Evolutionary conservation across 495 filamentous ascomycete species (phyloP), one percentile per base, ranked within the genome.

Genomic region (Mycothermus thermophilus): DNA sequence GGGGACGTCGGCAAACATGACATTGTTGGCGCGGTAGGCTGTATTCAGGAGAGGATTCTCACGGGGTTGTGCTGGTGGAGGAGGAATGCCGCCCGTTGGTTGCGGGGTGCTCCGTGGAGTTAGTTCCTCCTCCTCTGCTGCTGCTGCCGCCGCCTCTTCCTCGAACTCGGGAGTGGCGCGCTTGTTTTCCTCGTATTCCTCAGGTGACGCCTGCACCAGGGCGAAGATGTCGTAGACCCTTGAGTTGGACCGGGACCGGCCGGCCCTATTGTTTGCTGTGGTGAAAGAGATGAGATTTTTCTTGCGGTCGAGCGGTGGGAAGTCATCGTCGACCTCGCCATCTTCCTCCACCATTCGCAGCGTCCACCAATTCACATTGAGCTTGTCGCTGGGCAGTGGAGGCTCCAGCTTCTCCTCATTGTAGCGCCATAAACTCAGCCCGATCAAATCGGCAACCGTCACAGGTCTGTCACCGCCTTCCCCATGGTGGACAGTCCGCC

Each of bases 141-240:
- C 55, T 8, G 58, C 61, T 14, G 64, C 55, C 8, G 58, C 62
- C 8, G 69, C 52, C 34, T 77, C 69, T 38, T 73, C 65, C 31
- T 72, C 77, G 42, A 71, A 76, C 35, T 78, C 67, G 0, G 86
- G 87, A 3, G 83, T 90, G 9, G 75, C 50, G 21, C 61, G 64
- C 50, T 86, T 71, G 46, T 92, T 87, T 27, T 92, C 82, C 32
- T 74, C 65, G 46, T 80, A 84, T 39, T 87, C 80, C 5, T 69
- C 64, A 29, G 80, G 67, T 0, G 78, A 78, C 1, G 92, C 90
- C 50, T 83, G 74, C 2, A 87, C 82, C 3, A 97, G 63, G 8
- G 80, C 90, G 56, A 97, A 96, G 41, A 95, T 86, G 45, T 95
- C 92, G 54, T 83, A 94, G 2, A 83, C 75, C 41, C 81, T 86